A percentile compares a stretch with the other conserved stretches of the same genome.
phyloP scores from a whole-genome alignment of 2,329 filamentous ascomycete species.

The Trichophyton benhamiae region DNA sequence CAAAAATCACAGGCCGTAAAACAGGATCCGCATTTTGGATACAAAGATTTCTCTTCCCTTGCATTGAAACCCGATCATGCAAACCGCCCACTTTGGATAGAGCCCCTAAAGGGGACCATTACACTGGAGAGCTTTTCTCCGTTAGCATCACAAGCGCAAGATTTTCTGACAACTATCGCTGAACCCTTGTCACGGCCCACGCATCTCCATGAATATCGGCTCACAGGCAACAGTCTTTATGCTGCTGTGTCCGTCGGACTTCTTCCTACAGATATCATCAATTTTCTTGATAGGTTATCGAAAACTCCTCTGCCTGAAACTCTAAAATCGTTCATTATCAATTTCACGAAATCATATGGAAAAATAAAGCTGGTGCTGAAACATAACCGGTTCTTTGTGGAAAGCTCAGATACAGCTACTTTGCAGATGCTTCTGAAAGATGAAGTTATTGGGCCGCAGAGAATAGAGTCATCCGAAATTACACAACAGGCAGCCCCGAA shows the following conservation, averaged over 20 bases:
- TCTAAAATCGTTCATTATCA: slow-evolving; percentile 66
- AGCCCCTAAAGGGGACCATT: slow-evolving; percentile 72
- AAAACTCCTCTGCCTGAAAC: slow-evolving; percentile 78
- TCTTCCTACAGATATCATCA: slow-evolving; percentile 77
- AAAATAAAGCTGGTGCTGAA: slow-evolving; percentile 93
- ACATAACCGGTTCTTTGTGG: slow-evolving; percentile 86
- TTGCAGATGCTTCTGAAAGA: slow-evolving; percentile 80
- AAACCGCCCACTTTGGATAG: slow-evolving; percentile 87
- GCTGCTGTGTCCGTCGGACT: slow-evolving; percentile 92
- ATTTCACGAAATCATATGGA: slow-evolving; percentile 79
- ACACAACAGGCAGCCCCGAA: slow-evolving; percentile 73
- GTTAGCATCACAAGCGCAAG: slow-evolving; percentile 72
- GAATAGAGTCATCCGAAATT: slow-evolving; percentile 63
- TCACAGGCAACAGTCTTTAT: slow-evolving; percentile 87
- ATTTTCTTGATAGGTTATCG: slow-evolving; percentile 72
- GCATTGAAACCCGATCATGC: slow-evolving; percentile 77
- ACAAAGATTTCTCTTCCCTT: slow-evolving; percentile 70
- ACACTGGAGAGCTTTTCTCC: slow-evolving; percentile 91
- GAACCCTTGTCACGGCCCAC: slow-evolving; percentile 83
- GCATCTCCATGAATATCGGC: slow-evolving; percentile 83
- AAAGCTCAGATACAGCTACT: slow-evolving; percentile 77
- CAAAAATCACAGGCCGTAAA: slow-evolving; percentile 29
- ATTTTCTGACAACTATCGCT: slow-evolving; percentile 90
- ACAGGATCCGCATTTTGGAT: slow-evolving; percentile 46
- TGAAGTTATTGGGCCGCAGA: slow-evolving; percentile 63